Evolutionary conservation across 1,139 yeast genomes (phyloP).

Genomic region (Saccharomyces hybrid): DNA sequence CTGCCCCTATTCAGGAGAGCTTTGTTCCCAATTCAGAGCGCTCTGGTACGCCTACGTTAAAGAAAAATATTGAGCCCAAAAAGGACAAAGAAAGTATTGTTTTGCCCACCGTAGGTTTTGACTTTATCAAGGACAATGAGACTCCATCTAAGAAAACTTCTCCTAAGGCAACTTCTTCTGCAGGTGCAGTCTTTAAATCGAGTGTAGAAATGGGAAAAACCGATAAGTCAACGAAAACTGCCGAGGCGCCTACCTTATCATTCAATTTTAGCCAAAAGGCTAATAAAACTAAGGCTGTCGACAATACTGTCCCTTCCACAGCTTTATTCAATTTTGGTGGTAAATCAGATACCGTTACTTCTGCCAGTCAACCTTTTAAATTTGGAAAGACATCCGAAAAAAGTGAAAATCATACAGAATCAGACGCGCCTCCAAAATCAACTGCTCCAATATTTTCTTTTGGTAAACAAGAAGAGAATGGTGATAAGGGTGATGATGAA

Average conservation of each 20-base stretch:
- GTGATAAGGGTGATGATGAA: constrained; percentile 4
- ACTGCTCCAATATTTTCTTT: constrained; percentile 2
- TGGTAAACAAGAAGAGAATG: not conserved
- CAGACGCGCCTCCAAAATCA: not conserved
- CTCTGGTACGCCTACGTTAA: not conserved
- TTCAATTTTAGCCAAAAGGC: not conserved
- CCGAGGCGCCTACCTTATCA: not conserved
- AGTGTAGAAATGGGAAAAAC: not conserved
- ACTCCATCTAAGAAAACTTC: constrained; percentile 15
- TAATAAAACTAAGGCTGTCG: not conserved
- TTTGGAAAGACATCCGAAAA: not conserved
- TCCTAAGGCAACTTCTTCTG: not conserved
- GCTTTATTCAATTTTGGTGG: not conserved
- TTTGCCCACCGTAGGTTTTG: constrained; percentile 26
- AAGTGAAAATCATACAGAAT: not conserved
- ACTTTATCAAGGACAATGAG: constrained; percentile 20
- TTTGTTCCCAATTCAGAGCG: not conserved
- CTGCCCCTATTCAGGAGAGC: not conserved
- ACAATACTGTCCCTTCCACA: not conserved
- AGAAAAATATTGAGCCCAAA: not conserved
- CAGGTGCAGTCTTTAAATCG: not conserved
- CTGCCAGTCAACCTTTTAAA: not conserved
- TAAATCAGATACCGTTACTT: not conserved
- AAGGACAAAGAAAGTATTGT: constrained; percentile 9
- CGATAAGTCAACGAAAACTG: not conserved